Conservation (phyloP, 371 early-diverging fungal species). For the Cokeromyces recurvatus region DNA sequence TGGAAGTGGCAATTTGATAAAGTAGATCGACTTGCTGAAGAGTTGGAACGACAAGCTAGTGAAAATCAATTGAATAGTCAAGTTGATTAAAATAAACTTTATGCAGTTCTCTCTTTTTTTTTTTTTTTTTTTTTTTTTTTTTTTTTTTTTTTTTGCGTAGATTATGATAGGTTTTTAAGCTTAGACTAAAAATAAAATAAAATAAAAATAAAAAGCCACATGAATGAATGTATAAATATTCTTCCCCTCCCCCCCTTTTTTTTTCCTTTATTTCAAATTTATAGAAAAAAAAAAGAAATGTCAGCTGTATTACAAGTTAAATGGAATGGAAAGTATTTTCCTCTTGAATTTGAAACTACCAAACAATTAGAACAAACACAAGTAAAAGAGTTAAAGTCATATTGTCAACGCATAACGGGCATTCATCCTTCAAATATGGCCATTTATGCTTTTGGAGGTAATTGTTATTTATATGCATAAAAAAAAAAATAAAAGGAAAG, state of each 20-base stretch:
- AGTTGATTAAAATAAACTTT: constrained; percentile 19
- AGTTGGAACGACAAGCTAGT: constrained; percentile 13
- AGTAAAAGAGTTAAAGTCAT: constrained; percentile 26
- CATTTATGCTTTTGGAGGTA: constrained; percentile 40
- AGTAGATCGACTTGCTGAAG: constrained; percentile 72
- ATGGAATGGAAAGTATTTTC: constrained; percentile 27
- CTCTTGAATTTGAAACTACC: constrained; percentile 17
- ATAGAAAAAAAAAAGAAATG: too few species aligned
- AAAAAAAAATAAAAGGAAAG: too few species aligned
- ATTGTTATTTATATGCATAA: background rate
- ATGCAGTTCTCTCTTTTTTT: too few species aligned
- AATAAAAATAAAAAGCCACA: too few species aligned
- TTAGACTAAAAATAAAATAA: too few species aligned
- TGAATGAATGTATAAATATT: too few species aligned
- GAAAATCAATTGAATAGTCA: constrained; percentile 16
- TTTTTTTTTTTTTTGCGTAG: too few species aligned
- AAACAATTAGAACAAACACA: constrained; percentile 20
- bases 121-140: too few species aligned
- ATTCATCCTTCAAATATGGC: constrained; percentile 16
- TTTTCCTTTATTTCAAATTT: too few species aligned
- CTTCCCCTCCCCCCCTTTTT: too few species aligned
- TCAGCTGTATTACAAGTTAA: constrained; percentile 17
- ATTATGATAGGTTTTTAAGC: too few species aligned
- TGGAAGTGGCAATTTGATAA: constrained; percentile 91
- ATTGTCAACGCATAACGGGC: constrained; percentile 26